Conservation (phyloP, 768 basidiomycete genomes). For the Pleurotus eryngii region DNA sequence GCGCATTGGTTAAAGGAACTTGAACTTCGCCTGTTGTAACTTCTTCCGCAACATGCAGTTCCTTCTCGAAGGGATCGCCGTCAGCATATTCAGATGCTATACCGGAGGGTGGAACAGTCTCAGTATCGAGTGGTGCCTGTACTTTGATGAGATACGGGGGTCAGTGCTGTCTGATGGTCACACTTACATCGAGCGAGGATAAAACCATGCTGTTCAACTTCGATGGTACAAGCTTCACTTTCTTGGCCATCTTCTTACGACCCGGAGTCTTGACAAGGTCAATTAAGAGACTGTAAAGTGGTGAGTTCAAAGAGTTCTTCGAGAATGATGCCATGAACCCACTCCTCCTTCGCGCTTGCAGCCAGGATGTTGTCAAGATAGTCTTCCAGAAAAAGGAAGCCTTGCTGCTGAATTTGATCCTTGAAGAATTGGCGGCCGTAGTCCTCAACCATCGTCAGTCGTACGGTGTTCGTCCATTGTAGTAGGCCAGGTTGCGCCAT, state of each 20-base stretch:
- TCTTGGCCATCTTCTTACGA: slow-evolving; percentile 58
- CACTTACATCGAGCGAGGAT: slow-evolving; percentile 44
- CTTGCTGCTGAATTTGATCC: slow-evolving; percentile 71
- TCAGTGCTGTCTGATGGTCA: neutral
- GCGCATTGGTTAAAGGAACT: too few species aligned
- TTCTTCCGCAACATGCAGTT: too few species aligned
- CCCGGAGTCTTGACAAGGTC: slow-evolving; percentile 85
- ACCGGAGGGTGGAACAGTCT: neutral
- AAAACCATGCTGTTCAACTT: slow-evolving; percentile 40
- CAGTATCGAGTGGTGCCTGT: too few species aligned
- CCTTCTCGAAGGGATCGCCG: too few species aligned
- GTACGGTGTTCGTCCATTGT: slow-evolving; percentile 66
- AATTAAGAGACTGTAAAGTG: neutral
- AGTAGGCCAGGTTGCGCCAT: slow-evolving; percentile 54
- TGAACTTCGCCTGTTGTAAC: too few species aligned
- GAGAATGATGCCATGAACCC: slow-evolving; percentile 15
- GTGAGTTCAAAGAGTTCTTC: neutral
- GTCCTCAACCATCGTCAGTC: slow-evolving; percentile 68
- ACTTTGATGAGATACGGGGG: too few species aligned
- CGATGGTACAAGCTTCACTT: slow-evolving; percentile 31
- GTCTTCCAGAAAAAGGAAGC: slow-evolving; percentile 76
- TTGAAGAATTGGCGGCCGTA: slow-evolving; percentile 68
- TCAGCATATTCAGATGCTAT: slow-evolving; percentile 21
- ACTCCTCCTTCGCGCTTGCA: slow-evolving; percentile 67
- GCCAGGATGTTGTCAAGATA: slow-evolving; percentile 69